These are phyloP conservation scores for Naganishia onofrii DNA, from an alignment of 768 basidiomycete genomes.

Conservation along the genomic window DNA sequence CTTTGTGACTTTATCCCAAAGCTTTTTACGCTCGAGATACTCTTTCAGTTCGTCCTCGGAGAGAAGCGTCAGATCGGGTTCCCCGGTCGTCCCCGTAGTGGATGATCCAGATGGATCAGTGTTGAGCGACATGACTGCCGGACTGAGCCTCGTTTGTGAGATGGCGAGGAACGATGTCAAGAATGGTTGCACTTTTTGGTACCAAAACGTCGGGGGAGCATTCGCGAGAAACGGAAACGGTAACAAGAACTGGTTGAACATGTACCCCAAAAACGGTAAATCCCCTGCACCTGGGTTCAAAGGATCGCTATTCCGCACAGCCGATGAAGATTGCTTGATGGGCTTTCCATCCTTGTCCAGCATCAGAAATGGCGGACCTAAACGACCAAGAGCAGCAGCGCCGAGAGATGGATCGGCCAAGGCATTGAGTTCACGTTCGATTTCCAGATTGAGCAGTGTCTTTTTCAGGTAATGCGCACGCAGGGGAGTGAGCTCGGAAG, in stretches of 20 bases:
- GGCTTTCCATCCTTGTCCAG: constrained; percentile 25
- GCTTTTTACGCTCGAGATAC: constrained; percentile 61
- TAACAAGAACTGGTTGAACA: constrained; percentile 87
- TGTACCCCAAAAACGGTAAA: constrained; percentile 81
- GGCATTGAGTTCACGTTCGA: constrained; percentile 70
- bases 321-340: constrained; percentile 11
- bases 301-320: background rate
- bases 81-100: constrained; percentile 1
- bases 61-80: constrained; percentile 39
- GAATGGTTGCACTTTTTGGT: constrained; percentile 92
- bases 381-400: constrained; percentile 66
- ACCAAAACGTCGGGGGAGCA: constrained; percentile 88
- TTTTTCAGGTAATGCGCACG: constrained; percentile 99
- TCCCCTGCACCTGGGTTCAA: constrained; percentile 53
- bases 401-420: constrained; percentile 56
- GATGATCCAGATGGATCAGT: background rate
- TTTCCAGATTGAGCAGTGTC: constrained; percentile 80
- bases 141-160: constrained; percentile 55
- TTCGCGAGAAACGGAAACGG: constrained; percentile 91
- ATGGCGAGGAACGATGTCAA: constrained; percentile 75
- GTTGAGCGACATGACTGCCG: constrained; percentile 19
- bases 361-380: constrained; percentile 74
- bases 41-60: constrained; percentile 48
- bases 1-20: constrained; percentile 76
- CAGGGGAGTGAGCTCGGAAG: constrained; percentile 66